A percentile compares a stretch with the other conserved stretches of the same genome.
Evolutionary conservation across 1,284 basidiomycete species (phyloP).

Genomic region (Malassezia arunalokei): DNA sequence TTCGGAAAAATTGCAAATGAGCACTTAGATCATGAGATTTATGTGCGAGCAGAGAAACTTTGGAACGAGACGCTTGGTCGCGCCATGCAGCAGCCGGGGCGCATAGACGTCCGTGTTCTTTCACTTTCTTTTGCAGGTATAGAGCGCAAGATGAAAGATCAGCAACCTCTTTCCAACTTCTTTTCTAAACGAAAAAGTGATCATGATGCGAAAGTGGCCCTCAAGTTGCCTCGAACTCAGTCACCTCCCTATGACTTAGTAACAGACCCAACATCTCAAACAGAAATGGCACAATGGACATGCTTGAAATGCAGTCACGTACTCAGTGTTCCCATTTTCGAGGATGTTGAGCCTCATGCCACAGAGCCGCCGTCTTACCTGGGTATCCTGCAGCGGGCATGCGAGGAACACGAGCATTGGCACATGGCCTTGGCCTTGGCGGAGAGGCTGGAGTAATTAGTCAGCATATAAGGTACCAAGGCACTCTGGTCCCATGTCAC

Average conservation of each 20-base stretch:
- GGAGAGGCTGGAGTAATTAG: background rate
- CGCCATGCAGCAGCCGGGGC: background rate
- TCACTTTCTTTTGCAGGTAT: conserved; percentile 11
- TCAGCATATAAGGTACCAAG: background rate
- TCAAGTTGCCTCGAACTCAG: background rate
- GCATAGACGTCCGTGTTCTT: background rate
- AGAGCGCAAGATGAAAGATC: conserved; percentile 5
- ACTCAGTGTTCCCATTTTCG: conserved; percentile 7
- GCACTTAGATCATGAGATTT: conserved; percentile 55
- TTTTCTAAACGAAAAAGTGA: background rate
- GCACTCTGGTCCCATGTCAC: too few species aligned
- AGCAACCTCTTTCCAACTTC: conserved; percentile 6
- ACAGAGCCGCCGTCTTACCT: background rate
- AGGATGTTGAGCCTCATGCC: conserved; percentile 1
- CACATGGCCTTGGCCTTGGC: conserved; percentile 14
- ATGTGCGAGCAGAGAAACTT: conserved; percentile 64
- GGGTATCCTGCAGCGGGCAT: background rate
- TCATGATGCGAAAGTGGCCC: background rate
- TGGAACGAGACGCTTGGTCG: conserved; percentile 58
- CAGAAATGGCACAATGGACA: conserved; percentile 7
- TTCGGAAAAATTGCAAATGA: conserved; percentile 58
- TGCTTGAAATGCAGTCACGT: conserved; percentile 2
- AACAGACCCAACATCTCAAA: conserved; percentile 2
- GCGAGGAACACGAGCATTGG: conserved; percentile 13
- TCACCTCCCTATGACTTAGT: background rate